phyloP scores from a whole-genome alignment of 2,329 filamentous ascomycete species.

The Penicillium brasilianum region DNA sequence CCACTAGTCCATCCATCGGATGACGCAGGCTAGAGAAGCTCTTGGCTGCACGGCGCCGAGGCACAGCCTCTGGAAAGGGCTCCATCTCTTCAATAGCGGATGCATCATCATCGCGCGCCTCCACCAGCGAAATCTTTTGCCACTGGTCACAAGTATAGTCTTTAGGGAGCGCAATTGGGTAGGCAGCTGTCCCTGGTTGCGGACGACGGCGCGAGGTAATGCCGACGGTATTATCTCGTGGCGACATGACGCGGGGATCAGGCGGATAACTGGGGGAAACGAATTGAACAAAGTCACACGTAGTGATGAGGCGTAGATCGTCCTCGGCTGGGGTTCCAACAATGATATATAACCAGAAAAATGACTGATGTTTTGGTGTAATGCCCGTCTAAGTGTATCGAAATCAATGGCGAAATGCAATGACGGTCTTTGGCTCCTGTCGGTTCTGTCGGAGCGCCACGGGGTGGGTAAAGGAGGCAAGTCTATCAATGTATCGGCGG shows the following conservation, averaged over 20 bases:
- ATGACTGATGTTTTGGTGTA: conserved; percentile 19
- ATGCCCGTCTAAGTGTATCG: conserved; percentile 18
- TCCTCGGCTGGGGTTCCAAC: neutral
- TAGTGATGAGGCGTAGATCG: conserved; percentile 10
- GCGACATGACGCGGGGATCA: conserved; percentile 34
- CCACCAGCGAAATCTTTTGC: conserved; percentile 31
- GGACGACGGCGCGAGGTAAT: conserved; percentile 39
- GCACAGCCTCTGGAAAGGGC: conserved; percentile 37
- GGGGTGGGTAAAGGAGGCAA: conserved; percentile 18
- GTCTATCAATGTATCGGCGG: conserved; percentile 17
- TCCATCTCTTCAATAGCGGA: conserved; percentile 41
- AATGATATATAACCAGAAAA: conserved; percentile 4
- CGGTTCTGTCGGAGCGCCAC: conserved; percentile 4
- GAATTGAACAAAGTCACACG: conserved; percentile 17
- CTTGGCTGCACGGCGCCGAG: conserved; percentile 44
- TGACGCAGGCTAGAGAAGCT: conserved; percentile 51
- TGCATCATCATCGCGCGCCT: conserved; percentile 31
- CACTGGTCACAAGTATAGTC: conserved; percentile 31
- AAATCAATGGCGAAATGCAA: conserved; percentile 6
- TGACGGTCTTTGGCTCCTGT: conserved; percentile 10
- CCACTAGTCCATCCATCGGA: conserved; percentile 48
- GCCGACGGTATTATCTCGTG: conserved; percentile 35
- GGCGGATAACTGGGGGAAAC: conserved; percentile 10
- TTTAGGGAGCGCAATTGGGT: conserved; percentile 29
- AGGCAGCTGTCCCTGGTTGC: conserved; percentile 45